Evolutionary conservation across 2,329 filamentous ascomycete species (phyloP).

Genomic region (Davidsoniella neocaledoniae): DNA sequence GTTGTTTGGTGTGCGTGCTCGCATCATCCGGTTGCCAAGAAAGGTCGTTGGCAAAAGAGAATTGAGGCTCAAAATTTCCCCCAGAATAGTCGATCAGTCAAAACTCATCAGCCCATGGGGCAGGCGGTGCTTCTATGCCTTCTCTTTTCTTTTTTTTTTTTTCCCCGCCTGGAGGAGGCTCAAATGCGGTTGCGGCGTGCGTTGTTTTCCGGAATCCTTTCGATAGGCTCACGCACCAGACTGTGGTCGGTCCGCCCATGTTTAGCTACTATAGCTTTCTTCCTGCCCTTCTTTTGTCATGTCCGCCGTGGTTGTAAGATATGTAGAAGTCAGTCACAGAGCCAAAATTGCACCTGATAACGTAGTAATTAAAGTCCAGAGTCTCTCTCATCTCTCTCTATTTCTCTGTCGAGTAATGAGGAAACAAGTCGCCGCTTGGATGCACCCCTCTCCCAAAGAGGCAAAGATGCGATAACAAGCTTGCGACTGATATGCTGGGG

Average conservation of each 20-base stretch:
- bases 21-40: not conserved
- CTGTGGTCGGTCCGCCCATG: no score
- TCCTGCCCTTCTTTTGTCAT: not conserved
- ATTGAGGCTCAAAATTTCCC: constrained; percentile 11
- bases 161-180: constrained; percentile 2
- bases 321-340: not conserved
- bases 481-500: no score
- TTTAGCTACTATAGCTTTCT: not conserved
- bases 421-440: no score
- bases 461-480: not conserved
- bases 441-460: not conserved
- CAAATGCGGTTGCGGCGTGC: constrained; percentile 1
- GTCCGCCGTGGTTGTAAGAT: not conserved
- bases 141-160: not conserved
- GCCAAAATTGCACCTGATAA: not conserved
- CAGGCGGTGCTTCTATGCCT: not conserved
- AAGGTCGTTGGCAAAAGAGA: not conserved
- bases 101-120: no score
- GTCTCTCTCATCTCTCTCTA: no score
- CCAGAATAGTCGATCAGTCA: constrained; percentile 8
- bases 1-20: no score
- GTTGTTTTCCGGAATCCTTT: not conserved
- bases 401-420: not conserved
- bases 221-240: no score
- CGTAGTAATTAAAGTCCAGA: no score